A percentile compares a stretch with the other conserved stretches of the same genome.
These are phyloP conservation scores for Multifurca ochricompacta DNA, from an alignment of 768 basidiomycete genomes.

Conservation along the genomic window DNA sequence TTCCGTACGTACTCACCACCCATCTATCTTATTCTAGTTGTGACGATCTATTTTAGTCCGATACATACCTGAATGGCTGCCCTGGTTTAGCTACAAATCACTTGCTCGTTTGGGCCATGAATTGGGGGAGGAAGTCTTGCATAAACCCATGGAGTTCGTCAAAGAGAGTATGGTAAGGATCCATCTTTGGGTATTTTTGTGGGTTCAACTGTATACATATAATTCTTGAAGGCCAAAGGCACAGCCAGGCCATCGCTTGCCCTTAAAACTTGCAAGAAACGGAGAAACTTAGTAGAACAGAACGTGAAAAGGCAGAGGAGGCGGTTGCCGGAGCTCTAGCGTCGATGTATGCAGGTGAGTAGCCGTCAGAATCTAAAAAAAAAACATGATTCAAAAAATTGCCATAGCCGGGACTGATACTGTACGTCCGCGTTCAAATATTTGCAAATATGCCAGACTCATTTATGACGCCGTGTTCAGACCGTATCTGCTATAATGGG, in stretches of 20 bases:
- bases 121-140: neutral
- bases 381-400: neutral
- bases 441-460: neutral
- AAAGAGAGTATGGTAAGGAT: conserved; percentile 7
- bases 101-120: neutral
- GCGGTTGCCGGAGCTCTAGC: neutral
- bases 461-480: conserved; percentile 1
- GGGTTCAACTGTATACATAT: neutral
- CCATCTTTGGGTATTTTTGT: rapidly evolving
- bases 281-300: neutral
- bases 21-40: neutral
- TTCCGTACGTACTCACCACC: neutral
- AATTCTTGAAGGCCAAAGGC: neutral
- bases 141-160: conserved; percentile 5
- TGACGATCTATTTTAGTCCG: neutral
- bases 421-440: neutral
- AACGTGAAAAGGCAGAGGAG: neutral
- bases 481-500: conserved; percentile 22
- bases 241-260: conserved; percentile 7
- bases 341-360: conserved; percentile 6
- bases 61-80: conserved; percentile 3
- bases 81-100: conserved; percentile 8
- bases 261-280: neutral
- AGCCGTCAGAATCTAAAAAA: neutral
- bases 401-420: conserved; percentile 4